Evolutionary conservation across 192 early-diverging fungal genomes (phyloP), one percentile per base, ranked within the genome.

Genomic region (Gigaspora rosea): DNA sequence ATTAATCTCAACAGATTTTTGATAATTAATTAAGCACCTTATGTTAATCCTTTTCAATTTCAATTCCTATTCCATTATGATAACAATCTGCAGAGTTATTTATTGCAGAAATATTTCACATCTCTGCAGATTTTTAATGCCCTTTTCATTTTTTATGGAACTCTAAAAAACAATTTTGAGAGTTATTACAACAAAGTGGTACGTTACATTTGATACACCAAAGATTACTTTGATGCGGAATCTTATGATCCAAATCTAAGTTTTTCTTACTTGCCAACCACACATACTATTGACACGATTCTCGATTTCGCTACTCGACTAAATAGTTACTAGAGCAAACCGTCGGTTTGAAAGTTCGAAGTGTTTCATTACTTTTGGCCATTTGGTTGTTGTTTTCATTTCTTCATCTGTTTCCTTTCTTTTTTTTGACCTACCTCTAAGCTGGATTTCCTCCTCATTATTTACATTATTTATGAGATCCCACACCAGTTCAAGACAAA

Each of bases 321-420:
- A 74, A 74, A 54, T 72, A 49, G 12, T 56, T 46, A 11, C 71
- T 49, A 56, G 49, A 32, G 47, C n/a, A 9, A 74, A 61, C 33
- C 27, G 2, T 62, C 15, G 11, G 20, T 18, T 16, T 49, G 72
- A 61, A 46, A 74, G 36, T 3, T 74, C 35, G 27, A 27, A 27
- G 27, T 27, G 27, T 27, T 27, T 27, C 1, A 27, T 27, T 1
- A 27, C 27, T 27, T 27, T 27, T 27, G 27, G 27, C 27, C 1
- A 27, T 27, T 27, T 27, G 27, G 27, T 27, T 27, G n/a, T 32
- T 4, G 3, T 22, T 46, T 41, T 47, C 59, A 41, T 20, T 11
- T 74, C n/a, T 51, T 27, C 1, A 51, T 18, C 7, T 2, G 2
- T 47, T 47, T 32, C 8, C 1, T 61, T 74, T 36, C 1, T 46